Evolutionary conservation across 108 stramenopile species (phyloP), one percentile per base, ranked within the genome.

Genomic region (Skeletonema tropicum): DNA sequence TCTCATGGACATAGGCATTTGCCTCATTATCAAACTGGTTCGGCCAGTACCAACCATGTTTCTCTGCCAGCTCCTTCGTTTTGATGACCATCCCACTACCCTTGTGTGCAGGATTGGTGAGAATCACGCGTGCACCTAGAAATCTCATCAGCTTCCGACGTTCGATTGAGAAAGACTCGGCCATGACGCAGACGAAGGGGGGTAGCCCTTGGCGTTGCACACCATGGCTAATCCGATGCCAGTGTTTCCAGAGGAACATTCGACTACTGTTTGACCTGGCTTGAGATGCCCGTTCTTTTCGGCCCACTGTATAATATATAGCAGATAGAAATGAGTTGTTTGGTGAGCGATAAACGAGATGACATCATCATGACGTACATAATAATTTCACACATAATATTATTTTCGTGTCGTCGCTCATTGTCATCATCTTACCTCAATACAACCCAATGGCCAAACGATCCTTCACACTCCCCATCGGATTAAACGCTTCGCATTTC

Each of bases 21-120:
- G 91, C 80, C 33, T 49, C 30, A 67, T 96, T 96, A 60, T 97
- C 92, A 79, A 97, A 97, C 61, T 97, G 97, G 82, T 97, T 85
- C 63, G 91, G 71, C 45, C 76, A 74, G 76, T 71, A 76, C 32
- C 70, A 72, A 3, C 48, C 69, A 19, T 71, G 33, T 49, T 41
- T 61, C 32, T 38, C 77, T 31, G 57, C 78, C 67, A 94, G 95
- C 10, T 10, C 23, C 23, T 80, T 57, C 25, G 83, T 77, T 64
- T 79, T 79, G 26, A 46, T 35, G 2, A 79, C 65, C 66, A 73
- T 73, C 14, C 78, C 78, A 38, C 25, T 41, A 60, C 68, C 67
- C 31, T 48, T 75, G 72, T 62, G 68, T 7, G 74, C 69, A 7
- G 70, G 80, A 41, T 73, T 67, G 6, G 80, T 76, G n/a, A 76